phyloP scores from a whole-genome alignment of 352 stramenopile species.

The Phytophthora syringae region DNA sequence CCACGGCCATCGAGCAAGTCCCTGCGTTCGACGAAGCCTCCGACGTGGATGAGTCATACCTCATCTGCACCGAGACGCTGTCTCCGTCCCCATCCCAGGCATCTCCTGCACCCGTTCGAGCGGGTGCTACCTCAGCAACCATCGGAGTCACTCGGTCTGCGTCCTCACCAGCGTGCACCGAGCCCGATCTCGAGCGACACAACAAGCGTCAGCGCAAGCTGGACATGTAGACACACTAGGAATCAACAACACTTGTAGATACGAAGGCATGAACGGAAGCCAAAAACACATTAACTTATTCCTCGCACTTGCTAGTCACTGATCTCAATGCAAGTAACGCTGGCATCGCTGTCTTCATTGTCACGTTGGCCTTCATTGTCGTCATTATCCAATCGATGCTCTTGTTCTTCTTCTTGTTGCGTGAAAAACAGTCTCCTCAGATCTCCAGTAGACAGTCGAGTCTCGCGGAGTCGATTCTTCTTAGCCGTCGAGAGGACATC shows the following conservation, averaged over 20 bases:
- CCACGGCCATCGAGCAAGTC: slow-evolving; percentile 39
- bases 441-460: slow-evolving; percentile 51
- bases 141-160: slow-evolving; percentile 34
- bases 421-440: slow-evolving; percentile 59
- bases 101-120: slow-evolving; percentile 21
- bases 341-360: slow-evolving; percentile 21
- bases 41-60: slow-evolving; percentile 26
- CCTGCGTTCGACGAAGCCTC: slow-evolving; percentile 15
- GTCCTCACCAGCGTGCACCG: slow-evolving; percentile 33
- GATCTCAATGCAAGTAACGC: slow-evolving; percentile 42
- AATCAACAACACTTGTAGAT: slow-evolving; percentile 38
- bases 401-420: slow-evolving; percentile 32
- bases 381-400: slow-evolving; percentile 1
- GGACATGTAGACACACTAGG: slow-evolving; percentile 37
- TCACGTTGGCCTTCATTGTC: neutral
- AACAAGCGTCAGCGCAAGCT: slow-evolving; percentile 42
- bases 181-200: slow-evolving; percentile 23
- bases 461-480: slow-evolving; percentile 35
- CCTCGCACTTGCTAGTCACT: slow-evolving; percentile 25
- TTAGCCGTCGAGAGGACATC: slow-evolving; percentile 20
- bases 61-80: slow-evolving; percentile 43
- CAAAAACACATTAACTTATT: slow-evolving; percentile 39
- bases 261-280: slow-evolving; percentile 21
- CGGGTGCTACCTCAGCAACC: slow-evolving; percentile 18
- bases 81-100: slow-evolving; percentile 39